phyloP scores from a whole-genome alignment of 805 yeast genomes.

The Isabelozyma gotoi region DNA sequence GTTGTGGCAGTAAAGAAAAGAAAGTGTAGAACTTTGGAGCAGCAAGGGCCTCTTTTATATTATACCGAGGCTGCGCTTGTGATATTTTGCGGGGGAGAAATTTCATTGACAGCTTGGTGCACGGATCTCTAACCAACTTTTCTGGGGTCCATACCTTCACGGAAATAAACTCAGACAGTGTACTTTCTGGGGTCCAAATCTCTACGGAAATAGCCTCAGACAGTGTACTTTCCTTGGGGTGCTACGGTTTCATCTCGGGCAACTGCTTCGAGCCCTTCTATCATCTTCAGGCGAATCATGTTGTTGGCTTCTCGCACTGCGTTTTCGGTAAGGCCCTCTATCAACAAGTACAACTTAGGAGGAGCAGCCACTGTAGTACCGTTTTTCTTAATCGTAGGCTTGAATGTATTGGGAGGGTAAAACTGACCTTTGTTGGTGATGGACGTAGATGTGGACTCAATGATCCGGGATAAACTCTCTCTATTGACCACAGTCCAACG shows the following conservation, averaged over 20 bases:
- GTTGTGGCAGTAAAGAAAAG: neutral
- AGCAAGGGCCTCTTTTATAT: neutral
- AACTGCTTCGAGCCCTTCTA: slow-evolving; percentile 55
- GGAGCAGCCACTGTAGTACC: slow-evolving; percentile 45
- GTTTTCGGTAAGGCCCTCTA: slow-evolving; percentile 69
- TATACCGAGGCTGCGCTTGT: slow-evolving; percentile 4
- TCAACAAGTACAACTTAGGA: slow-evolving; percentile 71
- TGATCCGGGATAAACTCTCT: slow-evolving; percentile 59
- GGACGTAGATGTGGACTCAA: slow-evolving; percentile 71
- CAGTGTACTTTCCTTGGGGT: slow-evolving; percentile 50
- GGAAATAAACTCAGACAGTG: no score
- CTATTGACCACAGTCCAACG: slow-evolving; percentile 77
- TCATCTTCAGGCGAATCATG: slow-evolving; percentile 52
- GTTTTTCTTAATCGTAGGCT: slow-evolving; percentile 53
- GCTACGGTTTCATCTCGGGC: slow-evolving; percentile 43
- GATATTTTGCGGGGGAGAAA: slow-evolving; percentile 1
- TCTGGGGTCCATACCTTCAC: no score
- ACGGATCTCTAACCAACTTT: no score
- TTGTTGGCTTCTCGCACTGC: slow-evolving; percentile 61
- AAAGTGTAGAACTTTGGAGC: neutral
- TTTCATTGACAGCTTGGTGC: no score
- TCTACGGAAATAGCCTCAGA: slow-evolving; percentile 24
- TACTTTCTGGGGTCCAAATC: no score
- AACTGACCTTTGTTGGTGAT: slow-evolving; percentile 81
- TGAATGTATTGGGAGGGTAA: slow-evolving; percentile 40